These are phyloP conservation scores for Nyctanthes arbortristis DNA, from an alignment of 257 asterid genomes.

Conservation along the genomic window DNA sequence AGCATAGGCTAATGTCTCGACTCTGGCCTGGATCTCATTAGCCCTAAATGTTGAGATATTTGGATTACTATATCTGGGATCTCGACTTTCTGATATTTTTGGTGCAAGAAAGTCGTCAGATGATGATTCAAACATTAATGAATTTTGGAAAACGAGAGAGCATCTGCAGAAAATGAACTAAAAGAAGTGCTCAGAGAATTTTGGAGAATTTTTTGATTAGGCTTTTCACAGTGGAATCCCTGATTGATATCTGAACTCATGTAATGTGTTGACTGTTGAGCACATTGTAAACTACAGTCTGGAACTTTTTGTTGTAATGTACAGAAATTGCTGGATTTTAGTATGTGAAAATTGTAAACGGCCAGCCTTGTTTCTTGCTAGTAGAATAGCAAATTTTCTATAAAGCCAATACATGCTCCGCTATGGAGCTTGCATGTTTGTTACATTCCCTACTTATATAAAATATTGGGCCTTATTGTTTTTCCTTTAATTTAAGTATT, in stretches of 20 bases:
- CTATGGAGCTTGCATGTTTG: no score
- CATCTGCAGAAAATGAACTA: neutral
- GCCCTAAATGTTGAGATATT: neutral
- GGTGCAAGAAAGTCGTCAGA: neutral
- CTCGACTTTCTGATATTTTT: slow-evolving; percentile 11
- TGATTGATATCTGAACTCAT: neutral
- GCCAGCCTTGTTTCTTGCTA: no score
- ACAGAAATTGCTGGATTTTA: slow-evolving; percentile 18
- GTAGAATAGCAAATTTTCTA: no score
- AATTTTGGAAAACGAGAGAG: neutral
- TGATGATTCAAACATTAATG: neutral
- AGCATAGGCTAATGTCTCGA: slow-evolving; percentile 51
- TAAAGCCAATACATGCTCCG: no score
- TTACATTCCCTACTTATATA: no score
- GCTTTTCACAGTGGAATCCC: neutral
- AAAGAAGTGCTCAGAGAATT: neutral
- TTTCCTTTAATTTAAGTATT: no score
- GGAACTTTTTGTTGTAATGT: slow-evolving; percentile 12
- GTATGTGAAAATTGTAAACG: neutral
- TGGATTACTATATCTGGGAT: neutral
- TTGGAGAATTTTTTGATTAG: neutral
- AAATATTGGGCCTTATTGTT: no score
- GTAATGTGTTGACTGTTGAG: neutral
- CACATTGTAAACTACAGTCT: neutral
- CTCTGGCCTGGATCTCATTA: slow-evolving; percentile 70